Evolutionary conservation across 2,329 filamentous ascomycete species (phyloP), one percentile per base, ranked within the genome.

Genomic region (Pseudocercospora fuligena): DNA sequence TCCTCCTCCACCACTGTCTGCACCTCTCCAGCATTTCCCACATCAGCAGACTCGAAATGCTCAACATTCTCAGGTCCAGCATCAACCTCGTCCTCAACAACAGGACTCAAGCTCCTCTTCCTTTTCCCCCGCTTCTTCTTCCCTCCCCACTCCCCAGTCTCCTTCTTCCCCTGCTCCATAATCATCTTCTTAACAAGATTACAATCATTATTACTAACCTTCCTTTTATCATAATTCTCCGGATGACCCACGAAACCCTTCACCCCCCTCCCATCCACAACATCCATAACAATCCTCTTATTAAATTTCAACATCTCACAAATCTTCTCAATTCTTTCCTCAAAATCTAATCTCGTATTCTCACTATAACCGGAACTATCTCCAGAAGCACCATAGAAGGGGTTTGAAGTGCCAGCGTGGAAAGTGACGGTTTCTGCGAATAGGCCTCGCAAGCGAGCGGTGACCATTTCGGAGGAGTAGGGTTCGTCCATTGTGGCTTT

Each of bases 241-340:
- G 70, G 70, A 60, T 70, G 68, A 9, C 57, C 61, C 46, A 70
- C 70, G 16, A 72, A 66, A 27, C 66, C 65, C 56, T 67, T 63
- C 36, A 72, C 70, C 4, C 70, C 70, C n/a, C 70, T 59, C 1
- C 70, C 70, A 40, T 72, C 70, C 1, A 72, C 43, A 8, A 72
- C 70, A 66, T 72, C 70, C 69, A 70, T 72, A 11, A 69, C 70
- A 9, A 70, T 62, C 1, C 69, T 53, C 56, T 71, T 71, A 33
- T 71, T 69, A 2, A 5, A 19, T 1, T 25, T 23, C 47, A 71
- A 47, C 8, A 66, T 64, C 12, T 49, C 63, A 40, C 65, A 61
- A 5, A 71, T 67, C 1, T 29, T 25, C n/a, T 56, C 31, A 12
- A 71, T 60, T 23, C 69, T 58, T 33, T 71, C 60, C 1, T 65